Base-by-base conservation (phyloP, 495 filamentous ascomycete species). In the Rhizodiscina lignyota region DNA sequence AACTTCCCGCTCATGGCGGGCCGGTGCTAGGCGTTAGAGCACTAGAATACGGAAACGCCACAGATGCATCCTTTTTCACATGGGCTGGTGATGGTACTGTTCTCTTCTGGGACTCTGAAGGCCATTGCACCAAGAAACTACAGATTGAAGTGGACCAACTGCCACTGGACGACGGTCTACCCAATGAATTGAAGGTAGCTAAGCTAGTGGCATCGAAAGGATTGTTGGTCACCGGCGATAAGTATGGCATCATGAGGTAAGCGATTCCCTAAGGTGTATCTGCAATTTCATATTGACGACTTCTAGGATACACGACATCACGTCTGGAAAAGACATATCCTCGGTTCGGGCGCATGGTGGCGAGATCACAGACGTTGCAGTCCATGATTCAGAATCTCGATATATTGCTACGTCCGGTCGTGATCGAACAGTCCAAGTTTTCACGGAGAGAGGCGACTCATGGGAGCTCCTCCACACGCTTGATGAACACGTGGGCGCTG, bases 351-450 rank as follows among this genome's bases (percentile, higher is more conserved):
- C 86, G 16, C 89, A 97, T 55, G 68, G 74, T 6, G 73, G 72
- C 8, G 86, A 96, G 43, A 81, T 93, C 40, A 82, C 80, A 21
- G 80, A 82, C 44, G 78, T 96, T 34, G 70, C 73, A 5, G 60
- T 85, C 21, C 66, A 65, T 39, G 66, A 76, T 38, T 63, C 60
- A 30, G 53, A 64, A 12, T 54, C 60, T 2, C 61, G 58, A 28
- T 52, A 63, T 8, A 61, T 96, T 30, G 83, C 79, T 16, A 83
- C 72, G 17, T 80, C 76, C 48, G 79, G 85, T 23, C 70, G 87
- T 43, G 89, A 97, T 58, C 77, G 89, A 30, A 92, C 77, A 32
- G 69, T 89, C 16, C 89, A 97, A 54, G 62, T 96, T 15, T 96
- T 94, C 52, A 63, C 71, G 36, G 67, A 67, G 46, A 53, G 53